Percentiles rank a stretch among this genome's conserved stretches.
Evolutionary conservation across 148 eudicot genomes (phyloP).

Genomic region (Gaultheria prostrata): DNA sequence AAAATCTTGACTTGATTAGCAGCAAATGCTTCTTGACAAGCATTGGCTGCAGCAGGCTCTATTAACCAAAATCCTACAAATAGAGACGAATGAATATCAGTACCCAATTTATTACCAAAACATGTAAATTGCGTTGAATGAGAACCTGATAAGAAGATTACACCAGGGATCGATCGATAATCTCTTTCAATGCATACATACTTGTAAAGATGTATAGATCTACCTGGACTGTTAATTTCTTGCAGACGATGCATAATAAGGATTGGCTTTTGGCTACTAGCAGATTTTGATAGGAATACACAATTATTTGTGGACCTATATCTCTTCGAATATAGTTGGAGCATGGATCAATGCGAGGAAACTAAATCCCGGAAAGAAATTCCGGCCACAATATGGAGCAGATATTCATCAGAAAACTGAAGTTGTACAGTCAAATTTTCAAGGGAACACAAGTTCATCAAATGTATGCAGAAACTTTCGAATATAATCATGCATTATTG

Average conservation of each 20-base stretch:
- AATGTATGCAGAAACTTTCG: background rate
- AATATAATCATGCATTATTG: background rate
- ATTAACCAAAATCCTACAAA: background rate
- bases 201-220: background rate
- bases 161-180: background rate
- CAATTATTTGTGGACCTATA: background rate
- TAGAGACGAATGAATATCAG: background rate
- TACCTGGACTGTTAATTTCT: background rate
- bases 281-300: background rate
- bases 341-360: background rate
- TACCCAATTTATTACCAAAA: background rate
- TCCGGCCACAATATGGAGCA: background rate
- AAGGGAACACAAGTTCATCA: background rate
- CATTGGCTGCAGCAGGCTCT: background rate
- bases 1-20: background rate
- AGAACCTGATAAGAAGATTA: background rate
- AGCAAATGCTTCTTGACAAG: background rate
- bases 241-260: background rate
- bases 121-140: background rate
- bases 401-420: background rate
- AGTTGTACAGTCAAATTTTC: background rate
- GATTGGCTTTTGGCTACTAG: background rate
- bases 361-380: constrained; percentile 7
- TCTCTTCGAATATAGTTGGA: background rate
- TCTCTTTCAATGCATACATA: background rate